Percentiles rank a stretch among this genome's conserved stretches.
Conservation (phyloP, 352 stramenopile genomes). For the Pythium rishiriense region DNA sequence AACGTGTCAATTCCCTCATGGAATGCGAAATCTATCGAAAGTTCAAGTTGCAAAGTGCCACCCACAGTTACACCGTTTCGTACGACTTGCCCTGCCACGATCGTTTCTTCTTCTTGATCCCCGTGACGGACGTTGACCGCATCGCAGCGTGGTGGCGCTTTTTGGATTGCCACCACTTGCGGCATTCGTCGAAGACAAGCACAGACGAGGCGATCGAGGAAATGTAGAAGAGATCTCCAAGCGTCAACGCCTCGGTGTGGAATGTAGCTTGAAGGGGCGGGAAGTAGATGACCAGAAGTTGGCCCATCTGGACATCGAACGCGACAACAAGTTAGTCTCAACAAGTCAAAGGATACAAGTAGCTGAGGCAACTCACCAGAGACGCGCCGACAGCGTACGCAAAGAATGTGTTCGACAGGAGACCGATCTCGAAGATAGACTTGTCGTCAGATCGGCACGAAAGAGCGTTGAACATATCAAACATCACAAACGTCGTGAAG, state of each 20-base stretch:
- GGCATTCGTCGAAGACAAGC: slow-evolving; percentile 92
- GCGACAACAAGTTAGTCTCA: not conserved
- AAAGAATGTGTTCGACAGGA: slow-evolving; percentile 94
- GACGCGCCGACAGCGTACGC: slow-evolving; percentile 91
- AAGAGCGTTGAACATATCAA: slow-evolving; percentile 98
- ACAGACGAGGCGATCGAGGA: slow-evolving; percentile 91
- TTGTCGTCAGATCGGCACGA: slow-evolving; percentile 95
- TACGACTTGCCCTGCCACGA: slow-evolving; percentile 71
- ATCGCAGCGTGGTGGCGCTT: slow-evolving; percentile 35
- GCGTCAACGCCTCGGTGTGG: slow-evolving; percentile 94
- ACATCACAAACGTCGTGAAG: slow-evolving; percentile 99
- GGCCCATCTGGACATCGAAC: slow-evolving; percentile 66
- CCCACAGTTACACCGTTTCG: slow-evolving; percentile 48
- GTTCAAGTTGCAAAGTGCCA: not conserved
- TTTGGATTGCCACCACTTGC: slow-evolving; percentile 83
- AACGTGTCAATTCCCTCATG: not conserved
- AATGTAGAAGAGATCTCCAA: slow-evolving; percentile 92
- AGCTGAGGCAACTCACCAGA: slow-evolving; percentile 41
- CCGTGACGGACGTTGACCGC: slow-evolving; percentile 40
- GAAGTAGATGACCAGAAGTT: slow-evolving; percentile 97
- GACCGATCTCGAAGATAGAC: slow-evolving; percentile 91
- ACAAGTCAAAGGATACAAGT: not conserved
- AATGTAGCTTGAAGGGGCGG: slow-evolving; percentile 95
- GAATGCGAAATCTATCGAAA: not conserved
- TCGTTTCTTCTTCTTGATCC: slow-evolving; percentile 65